phyloP scores from a whole-genome alignment of 495 filamentous ascomycete species.

The Aspergillus conjunctus region DNA sequence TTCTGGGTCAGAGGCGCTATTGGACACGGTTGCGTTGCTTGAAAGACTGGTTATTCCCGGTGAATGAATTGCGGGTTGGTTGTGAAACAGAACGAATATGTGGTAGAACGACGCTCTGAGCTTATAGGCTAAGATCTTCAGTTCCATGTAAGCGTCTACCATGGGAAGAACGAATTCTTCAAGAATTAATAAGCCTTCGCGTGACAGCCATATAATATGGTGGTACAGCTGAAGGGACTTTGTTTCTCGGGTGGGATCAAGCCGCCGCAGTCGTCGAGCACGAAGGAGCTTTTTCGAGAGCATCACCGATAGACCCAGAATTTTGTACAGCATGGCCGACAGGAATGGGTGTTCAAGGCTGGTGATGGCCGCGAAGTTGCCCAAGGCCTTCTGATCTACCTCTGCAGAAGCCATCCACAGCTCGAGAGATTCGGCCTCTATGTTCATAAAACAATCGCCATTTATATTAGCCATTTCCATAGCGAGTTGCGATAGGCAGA shows the following conservation, averaged over 20 bases:
- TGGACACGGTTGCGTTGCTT: conserved; percentile 25
- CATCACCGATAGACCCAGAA: conserved; percentile 88
- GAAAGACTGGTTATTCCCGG: conserved; percentile 42
- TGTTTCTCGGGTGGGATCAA: conserved; percentile 76
- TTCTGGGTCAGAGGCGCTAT: conserved; percentile 24
- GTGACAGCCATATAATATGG: conserved; percentile 93
- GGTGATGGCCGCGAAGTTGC: conserved; percentile 76
- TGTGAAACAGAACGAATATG: conserved; percentile 95
- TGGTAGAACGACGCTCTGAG: conserved; percentile 93
- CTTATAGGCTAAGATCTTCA: conserved; percentile 87
- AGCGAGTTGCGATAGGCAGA: conserved; percentile 6
- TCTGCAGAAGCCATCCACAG: conserved; percentile 90
- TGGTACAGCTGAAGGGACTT: conserved; percentile 81
- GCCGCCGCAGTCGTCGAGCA: conserved; percentile 79
- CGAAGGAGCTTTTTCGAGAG: conserved; percentile 81
- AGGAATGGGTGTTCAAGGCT: conserved; percentile 72
- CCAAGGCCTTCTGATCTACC: conserved; percentile 95
- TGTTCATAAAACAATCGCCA: conserved; percentile 14
- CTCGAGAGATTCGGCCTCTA: conserved; percentile 32
- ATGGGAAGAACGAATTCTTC: conserved; percentile 85
- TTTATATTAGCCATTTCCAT: conserved; percentile 22
- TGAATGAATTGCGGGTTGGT: conserved; percentile 61
- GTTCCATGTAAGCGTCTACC: conserved; percentile 67
- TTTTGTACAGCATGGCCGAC: conserved; percentile 79
- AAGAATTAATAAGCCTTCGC: conserved; percentile 84